phyloP scores from a whole-genome alignment of 768 basidiomycete genomes.

The Pisolithus sp. region DNA sequence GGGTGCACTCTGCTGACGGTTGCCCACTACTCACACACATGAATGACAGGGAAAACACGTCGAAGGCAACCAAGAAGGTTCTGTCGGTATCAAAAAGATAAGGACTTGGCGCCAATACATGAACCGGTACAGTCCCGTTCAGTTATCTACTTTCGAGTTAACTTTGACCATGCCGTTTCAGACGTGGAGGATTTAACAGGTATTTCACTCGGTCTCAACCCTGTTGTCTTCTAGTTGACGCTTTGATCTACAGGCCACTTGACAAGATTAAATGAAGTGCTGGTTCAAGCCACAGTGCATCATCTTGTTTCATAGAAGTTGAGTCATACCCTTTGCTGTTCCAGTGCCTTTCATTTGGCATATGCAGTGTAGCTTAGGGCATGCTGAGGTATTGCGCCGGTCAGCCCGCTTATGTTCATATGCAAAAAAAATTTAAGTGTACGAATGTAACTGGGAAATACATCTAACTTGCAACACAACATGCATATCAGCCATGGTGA shows the following conservation, averaged over 20 bases:
- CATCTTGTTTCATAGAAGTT: constrained; percentile 4
- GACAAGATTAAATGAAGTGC: constrained; percentile 86
- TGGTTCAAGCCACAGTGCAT: background rate
- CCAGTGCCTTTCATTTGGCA: constrained; percentile 7
- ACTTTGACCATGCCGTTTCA: constrained; percentile 23
- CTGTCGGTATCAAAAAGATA: constrained; percentile 64
- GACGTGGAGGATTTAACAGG: constrained; percentile 85
- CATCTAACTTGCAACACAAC: constrained; percentile 18
- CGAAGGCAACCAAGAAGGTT: constrained; percentile 75
- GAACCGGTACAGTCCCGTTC: constrained; percentile 59
- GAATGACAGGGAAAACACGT: constrained; percentile 65
- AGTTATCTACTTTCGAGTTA: background rate
- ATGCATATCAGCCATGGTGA: constrained; percentile 21
- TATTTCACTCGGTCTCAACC: constrained; percentile 15
- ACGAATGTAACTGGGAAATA: constrained; percentile 1
- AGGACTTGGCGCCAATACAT: constrained; percentile 98
- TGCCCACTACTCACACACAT: background rate
- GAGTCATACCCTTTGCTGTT: constrained; percentile 11
- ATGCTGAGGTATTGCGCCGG: background rate
- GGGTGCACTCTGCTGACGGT: constrained; percentile 4
- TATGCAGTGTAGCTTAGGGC: background rate
- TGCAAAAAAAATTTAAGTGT: background rate
- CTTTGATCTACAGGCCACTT: constrained; percentile 54
- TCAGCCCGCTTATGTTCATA: no score
- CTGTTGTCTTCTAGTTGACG: constrained; percentile 11